These are phyloP conservation scores for Lanmaoa rubissima DNA, from an alignment of 768 basidiomycete species.

Conservation along the genomic window DNA sequence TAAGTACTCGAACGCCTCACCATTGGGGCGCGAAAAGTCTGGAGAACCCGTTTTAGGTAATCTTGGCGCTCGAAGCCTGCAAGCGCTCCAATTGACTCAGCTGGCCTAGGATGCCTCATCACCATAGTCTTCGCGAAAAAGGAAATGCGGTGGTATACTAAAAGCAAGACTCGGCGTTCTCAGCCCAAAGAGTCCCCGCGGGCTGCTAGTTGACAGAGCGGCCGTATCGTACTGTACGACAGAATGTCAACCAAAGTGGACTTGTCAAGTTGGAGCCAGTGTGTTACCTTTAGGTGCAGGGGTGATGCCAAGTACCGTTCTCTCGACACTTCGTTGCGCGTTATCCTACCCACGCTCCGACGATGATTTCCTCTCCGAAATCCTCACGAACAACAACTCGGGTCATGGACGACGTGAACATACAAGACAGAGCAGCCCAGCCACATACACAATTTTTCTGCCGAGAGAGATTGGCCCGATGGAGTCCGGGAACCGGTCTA, in stretches of 20 bases:
- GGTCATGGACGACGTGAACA: background rate
- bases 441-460: background rate
- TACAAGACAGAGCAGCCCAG: too few species aligned
- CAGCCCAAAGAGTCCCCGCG: background rate
- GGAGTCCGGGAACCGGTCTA: background rate
- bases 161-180: background rate
- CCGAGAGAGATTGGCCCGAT: background rate
- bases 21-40: background rate
- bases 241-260: background rate
- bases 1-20: background rate
- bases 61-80: background rate
- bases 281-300: background rate
- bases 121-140: background rate
- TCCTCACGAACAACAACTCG: background rate
- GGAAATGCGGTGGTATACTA: background rate
- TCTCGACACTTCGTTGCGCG: background rate
- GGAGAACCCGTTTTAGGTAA: conserved; percentile 1
- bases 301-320: background rate
- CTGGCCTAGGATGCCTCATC: background rate
- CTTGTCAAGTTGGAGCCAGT: too few species aligned
- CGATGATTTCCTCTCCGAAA: background rate
- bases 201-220: background rate
- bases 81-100: background rate
- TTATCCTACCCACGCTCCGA: background rate
- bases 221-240: background rate